A percentile compares a stretch with the other conserved stretches of the same genome.
Conservation (phyloP, 305 asterid genomes). For the Fraxinus angustifolia region DNA sequence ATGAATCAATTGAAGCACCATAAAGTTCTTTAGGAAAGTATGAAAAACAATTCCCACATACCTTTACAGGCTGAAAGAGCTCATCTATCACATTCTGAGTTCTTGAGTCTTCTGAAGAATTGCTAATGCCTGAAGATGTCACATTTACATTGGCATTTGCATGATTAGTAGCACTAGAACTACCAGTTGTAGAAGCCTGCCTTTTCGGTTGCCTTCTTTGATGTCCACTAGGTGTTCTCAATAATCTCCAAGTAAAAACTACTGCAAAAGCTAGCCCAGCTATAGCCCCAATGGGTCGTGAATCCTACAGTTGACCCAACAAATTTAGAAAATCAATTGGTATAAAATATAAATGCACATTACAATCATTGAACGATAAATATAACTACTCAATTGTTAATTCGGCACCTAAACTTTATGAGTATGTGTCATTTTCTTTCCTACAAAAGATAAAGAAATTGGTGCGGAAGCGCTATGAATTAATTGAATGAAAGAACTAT, state of each 20-base stretch:
- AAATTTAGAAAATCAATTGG: constrained; percentile 4
- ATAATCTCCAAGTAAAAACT: constrained; percentile 79
- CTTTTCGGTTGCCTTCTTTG: constrained; percentile 70
- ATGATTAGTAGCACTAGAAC: constrained; percentile 43
- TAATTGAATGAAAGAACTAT: too few relatives aligned
- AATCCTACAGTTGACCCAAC: constrained; percentile 48
- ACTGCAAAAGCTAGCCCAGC: constrained; percentile 85
- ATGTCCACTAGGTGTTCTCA: constrained; percentile 58
- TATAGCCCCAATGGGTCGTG: constrained; percentile 70
- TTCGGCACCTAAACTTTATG: not conserved
- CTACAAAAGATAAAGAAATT: not conserved
- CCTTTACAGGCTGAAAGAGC: constrained; percentile 80
- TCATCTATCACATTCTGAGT: constrained; percentile 81
- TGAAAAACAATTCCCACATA: constrained; percentile 4
- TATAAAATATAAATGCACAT: not conserved
- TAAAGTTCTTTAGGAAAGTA: not conserved
- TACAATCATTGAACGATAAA: not conserved
- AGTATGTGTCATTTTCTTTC: not conserved
- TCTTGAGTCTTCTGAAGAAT: constrained; percentile 60
- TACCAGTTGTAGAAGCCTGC: constrained; percentile 46
- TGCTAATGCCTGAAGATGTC: constrained; percentile 34
- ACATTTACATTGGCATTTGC: constrained; percentile 30
- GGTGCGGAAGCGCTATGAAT: not conserved
- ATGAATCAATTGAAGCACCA: constrained; percentile 3
- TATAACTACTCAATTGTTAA: not conserved